These are phyloP conservation scores for Pestalotiopsis sp. DNA, from an alignment of 2,329 filamentous ascomycete genomes.

Conservation along the genomic window DNA sequence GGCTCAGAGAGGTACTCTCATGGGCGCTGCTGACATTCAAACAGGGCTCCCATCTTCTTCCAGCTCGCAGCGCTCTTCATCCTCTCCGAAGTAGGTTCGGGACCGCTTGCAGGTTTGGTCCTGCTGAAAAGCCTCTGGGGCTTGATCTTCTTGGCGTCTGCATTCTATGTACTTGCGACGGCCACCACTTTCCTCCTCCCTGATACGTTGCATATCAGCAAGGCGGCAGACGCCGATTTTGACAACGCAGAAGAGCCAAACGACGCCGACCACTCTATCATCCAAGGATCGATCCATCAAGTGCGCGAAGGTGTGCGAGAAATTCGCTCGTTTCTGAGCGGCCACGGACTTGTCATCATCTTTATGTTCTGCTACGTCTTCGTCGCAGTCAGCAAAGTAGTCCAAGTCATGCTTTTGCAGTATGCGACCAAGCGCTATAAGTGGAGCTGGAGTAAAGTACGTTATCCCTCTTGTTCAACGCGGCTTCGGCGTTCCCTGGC, in stretches of 20 bases:
- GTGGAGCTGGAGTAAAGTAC: conserved; percentile 48
- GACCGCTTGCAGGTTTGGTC: conserved; percentile 43
- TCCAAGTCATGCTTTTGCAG: conserved; percentile 48
- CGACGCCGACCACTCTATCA: background rate
- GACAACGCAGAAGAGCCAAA: background rate
- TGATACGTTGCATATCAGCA: conserved; percentile 42
- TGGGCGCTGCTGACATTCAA: background rate
- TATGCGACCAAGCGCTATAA: conserved; percentile 55
- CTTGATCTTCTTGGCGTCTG: conserved; percentile 39
- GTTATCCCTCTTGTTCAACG: conserved; percentile 25
- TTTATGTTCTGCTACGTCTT: conserved; percentile 41
- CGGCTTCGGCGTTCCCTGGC: conserved; percentile 23
- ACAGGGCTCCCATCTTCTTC: conserved; percentile 44
- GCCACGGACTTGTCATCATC: conserved; percentile 39
- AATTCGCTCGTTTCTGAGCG: conserved; percentile 42
- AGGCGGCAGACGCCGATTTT: background rate
- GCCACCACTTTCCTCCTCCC: conserved; percentile 38
- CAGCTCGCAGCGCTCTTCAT: conserved; percentile 40
- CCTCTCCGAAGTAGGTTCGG: conserved; percentile 40
- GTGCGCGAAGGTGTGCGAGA: conserved; percentile 32
- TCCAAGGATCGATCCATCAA: background rate
- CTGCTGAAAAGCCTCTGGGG: conserved; percentile 43
- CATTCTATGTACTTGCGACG: conserved; percentile 31
- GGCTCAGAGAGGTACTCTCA: background rate
- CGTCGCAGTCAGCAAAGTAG: conserved; percentile 34